Evolutionary conservation across 2,329 filamentous ascomycete species (phyloP), one percentile per base, ranked within the genome.

Genomic region (Colletotrichum karsti): DNA sequence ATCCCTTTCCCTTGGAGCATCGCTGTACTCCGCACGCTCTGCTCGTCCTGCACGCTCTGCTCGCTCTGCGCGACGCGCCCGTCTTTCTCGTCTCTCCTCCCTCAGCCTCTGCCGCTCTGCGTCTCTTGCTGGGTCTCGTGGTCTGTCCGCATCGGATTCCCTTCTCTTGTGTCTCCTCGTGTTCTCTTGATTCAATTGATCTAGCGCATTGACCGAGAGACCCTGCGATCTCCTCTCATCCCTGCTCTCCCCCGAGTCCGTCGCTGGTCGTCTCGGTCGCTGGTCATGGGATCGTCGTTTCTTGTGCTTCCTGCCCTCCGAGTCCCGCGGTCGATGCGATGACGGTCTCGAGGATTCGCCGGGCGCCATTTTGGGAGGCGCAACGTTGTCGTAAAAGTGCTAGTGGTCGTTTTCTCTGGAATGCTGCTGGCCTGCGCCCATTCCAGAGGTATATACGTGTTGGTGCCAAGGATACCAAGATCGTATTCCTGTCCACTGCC

Each of bases 121-220:
- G 74, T 74, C 56, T 78, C 77, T 66, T 73, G 42, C 48, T 10
- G 50, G 24, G 22, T 57, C 70, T 74, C 78, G 71, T 76, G 79
- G 69, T 62, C 81, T 76, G 69, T 81, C 46, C 22, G 57, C 67
- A 8, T 51, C 65, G 12, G 50, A 53, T 18, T 58, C 46, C 22
- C 66, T 54, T 77, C 71, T 84, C 77, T 70, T 80, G 75, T 71
- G 83, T 75, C 66, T 84, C 78, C 77, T 76, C 24, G 77, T 74
- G 77, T 93, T 91, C 60, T 87, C 80, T 55, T 88, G 84, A 72
- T 93, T 87, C 51, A 95, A 78, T 74, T 90, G 88, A 12, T 90
- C 90, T 54, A 95, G 79, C 5, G 91, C 89, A 72, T 89, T 87
- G 3, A 80, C 76, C 5, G 84, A 86, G 26, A 86, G 75, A 5